Percentiles rank a stretch among this genome's conserved stretches.
Evolutionary conservation across 495 filamentous ascomycete species (phyloP).

Genomic region (Penicillium paxilli): DNA sequence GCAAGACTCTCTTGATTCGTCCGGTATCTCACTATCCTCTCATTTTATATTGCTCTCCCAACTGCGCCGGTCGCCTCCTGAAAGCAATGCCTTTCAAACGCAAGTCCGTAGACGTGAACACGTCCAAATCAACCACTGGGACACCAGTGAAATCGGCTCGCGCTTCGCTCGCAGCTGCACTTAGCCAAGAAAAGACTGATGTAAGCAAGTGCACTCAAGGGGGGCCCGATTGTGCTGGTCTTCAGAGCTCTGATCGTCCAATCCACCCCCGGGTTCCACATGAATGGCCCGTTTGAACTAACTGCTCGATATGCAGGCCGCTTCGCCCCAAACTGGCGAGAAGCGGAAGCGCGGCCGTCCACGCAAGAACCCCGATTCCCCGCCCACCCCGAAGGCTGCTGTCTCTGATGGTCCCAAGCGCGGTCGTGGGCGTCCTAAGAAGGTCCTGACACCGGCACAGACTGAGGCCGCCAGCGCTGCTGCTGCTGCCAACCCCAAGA

Average conservation of each 20-base stretch:
- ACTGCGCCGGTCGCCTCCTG: not conserved
- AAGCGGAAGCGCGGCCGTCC: constrained; percentile 42
- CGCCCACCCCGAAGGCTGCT: not conserved
- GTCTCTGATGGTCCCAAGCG: constrained; percentile 32
- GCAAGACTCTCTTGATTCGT: not conserved
- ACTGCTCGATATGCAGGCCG: constrained; percentile 4
- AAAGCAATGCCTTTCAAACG: constrained; percentile 29
- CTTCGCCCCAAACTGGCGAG: constrained; percentile 31
- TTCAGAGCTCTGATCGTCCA: not conserved
- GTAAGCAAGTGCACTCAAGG: not conserved
- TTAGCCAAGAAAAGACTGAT: not conserved
- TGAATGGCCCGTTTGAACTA: not conserved
- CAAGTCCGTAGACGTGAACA: constrained; percentile 24
- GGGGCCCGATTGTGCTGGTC: constrained; percentile 4
- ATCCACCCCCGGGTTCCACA: constrained; percentile 6
- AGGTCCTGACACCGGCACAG: constrained; percentile 13
- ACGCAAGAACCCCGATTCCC: constrained; percentile 36
- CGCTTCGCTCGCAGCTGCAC: not conserved
- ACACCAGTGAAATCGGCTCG: constrained; percentile 22
- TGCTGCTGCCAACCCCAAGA: constrained; percentile 7
- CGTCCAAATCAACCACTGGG: constrained; percentile 9
- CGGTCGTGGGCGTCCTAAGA: constrained; percentile 40
- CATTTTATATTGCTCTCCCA: not conserved
- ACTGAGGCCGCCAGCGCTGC: constrained; percentile 7
- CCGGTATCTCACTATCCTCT: not conserved